These are phyloP conservation scores for Chaetomium sp. DNA, from an alignment of 2,329 filamentous ascomycete species.

Conservation along the genomic window DNA sequence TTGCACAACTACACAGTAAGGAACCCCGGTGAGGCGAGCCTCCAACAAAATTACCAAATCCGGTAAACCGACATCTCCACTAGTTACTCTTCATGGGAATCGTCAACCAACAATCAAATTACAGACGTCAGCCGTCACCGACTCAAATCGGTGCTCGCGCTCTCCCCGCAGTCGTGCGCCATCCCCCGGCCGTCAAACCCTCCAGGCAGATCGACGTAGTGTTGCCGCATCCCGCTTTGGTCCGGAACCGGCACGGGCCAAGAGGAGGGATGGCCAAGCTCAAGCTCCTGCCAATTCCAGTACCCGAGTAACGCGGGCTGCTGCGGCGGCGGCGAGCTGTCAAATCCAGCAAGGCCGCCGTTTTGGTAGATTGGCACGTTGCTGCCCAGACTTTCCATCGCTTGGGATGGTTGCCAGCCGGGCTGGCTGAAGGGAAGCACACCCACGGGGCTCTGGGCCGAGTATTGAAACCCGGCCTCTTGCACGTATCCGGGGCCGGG, in stretches of 20 bases:
- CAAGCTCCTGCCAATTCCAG: constrained; percentile 32
- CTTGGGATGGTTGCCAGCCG: constrained; percentile 25
- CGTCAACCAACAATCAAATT: not conserved
- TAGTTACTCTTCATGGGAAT: not conserved
- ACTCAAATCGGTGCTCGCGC: constrained; percentile 4
- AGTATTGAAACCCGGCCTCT: constrained; percentile 15
- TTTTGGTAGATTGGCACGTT: constrained; percentile 18
- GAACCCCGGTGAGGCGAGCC: constrained; percentile 2
- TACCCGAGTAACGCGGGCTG: constrained; percentile 27
- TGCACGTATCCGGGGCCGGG: constrained; percentile 12
- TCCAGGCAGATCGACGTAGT: not conserved
- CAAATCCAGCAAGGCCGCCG: constrained; percentile 14
- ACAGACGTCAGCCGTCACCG: constrained; percentile 2
- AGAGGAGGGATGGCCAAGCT: constrained; percentile 28
- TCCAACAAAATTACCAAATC: not conserved
- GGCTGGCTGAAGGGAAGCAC: constrained; percentile 17
- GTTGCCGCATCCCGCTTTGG: constrained; percentile 4
- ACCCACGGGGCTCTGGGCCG: constrained; percentile 1
- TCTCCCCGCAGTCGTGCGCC: not conserved
- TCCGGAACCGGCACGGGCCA: constrained; percentile 24
- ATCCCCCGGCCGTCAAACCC: not conserved
- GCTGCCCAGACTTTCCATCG: constrained; percentile 1
- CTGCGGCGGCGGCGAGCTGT: constrained; percentile 18
- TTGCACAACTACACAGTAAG: not conserved
- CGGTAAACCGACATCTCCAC: not conserved